phyloP scores from a whole-genome alignment of 345 rosid species.

The Acer yangbiense region DNA sequence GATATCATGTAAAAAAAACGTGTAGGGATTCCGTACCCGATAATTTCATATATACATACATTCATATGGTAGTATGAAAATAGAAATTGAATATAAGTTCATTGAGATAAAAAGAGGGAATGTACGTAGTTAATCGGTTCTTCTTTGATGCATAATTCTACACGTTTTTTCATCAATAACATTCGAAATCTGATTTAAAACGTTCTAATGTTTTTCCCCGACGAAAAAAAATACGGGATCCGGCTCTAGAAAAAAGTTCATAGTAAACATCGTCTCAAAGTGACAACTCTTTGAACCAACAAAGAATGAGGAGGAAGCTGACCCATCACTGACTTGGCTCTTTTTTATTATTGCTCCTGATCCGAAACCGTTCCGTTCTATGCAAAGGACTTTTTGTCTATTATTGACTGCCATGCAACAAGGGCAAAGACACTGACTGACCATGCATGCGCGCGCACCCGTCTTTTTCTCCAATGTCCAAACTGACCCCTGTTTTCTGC shows the following conservation, averaged over 20 bases:
- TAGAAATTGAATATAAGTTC: too few relatives aligned
- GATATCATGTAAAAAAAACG: too few relatives aligned
- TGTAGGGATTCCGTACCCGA: too few relatives aligned
- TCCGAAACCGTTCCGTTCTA: not conserved
- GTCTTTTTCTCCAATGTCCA: constrained; percentile 24
- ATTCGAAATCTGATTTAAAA: too few relatives aligned
- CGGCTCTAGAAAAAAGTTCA: not conserved
- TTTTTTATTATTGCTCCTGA: not conserved
- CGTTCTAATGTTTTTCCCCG: too few relatives aligned
- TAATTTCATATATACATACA: too few relatives aligned
- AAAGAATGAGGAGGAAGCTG: constrained; percentile 13
- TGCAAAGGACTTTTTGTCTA: constrained; percentile 16
- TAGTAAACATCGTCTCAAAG: constrained; percentile 9
- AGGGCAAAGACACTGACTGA: constrained; percentile 20
- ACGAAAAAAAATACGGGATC: too few relatives aligned
- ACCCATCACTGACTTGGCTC: constrained; percentile 24
- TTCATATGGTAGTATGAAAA: too few relatives aligned
- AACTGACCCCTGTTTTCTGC: constrained; percentile 4
- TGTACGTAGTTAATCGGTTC: too few relatives aligned
- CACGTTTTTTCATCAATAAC: too few relatives aligned
- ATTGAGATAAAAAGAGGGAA: too few relatives aligned
- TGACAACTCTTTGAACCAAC: constrained; percentile 15
- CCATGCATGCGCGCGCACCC: constrained; percentile 45
- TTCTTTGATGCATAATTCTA: too few relatives aligned
- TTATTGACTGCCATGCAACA: constrained; percentile 28